phyloP scores from a whole-genome alignment of 2,329 filamentous ascomycete genomes.

The Pezicula neosporulosa region DNA sequence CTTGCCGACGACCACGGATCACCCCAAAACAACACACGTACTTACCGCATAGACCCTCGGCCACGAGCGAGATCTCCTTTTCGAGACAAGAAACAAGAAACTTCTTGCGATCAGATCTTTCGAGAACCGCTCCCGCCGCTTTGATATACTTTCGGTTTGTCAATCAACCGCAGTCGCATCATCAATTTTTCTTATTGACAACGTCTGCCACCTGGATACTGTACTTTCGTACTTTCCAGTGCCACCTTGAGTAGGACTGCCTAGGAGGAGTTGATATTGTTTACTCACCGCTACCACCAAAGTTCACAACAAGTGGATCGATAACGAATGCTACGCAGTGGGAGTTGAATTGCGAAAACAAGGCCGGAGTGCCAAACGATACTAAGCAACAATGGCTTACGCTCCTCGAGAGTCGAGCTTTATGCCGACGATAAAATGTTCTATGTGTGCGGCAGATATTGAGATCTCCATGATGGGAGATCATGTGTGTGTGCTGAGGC shows the following conservation, averaged over 20 bases:
- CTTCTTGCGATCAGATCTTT: not conserved
- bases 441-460: constrained; percentile 71
- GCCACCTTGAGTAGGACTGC: not conserved
- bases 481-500: constrained; percentile 64
- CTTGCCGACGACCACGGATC: constrained; percentile 5
- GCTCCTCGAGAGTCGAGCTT: constrained; percentile 54
- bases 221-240: not conserved
- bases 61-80: not conserved
- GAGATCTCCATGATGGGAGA: constrained; percentile 85
- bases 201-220: not conserved
- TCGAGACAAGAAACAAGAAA: constrained; percentile 3
- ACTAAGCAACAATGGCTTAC: constrained; percentile 28
- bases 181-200: not conserved
- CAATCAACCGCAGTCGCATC: not conserved
- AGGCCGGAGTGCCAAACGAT: constrained; percentile 5
- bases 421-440: constrained; percentile 85
- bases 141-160: no score
- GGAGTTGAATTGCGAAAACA: constrained; percentile 2
- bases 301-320: no score
- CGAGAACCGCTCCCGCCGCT: not conserved
- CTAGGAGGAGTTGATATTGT: no score
- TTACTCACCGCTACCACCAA: no score
- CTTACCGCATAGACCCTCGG: no score
- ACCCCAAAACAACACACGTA: no score
- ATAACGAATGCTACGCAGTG: not conserved